Conservation (phyloP, 129 eudicot species). For the Centaurea solstitialis region DNA sequence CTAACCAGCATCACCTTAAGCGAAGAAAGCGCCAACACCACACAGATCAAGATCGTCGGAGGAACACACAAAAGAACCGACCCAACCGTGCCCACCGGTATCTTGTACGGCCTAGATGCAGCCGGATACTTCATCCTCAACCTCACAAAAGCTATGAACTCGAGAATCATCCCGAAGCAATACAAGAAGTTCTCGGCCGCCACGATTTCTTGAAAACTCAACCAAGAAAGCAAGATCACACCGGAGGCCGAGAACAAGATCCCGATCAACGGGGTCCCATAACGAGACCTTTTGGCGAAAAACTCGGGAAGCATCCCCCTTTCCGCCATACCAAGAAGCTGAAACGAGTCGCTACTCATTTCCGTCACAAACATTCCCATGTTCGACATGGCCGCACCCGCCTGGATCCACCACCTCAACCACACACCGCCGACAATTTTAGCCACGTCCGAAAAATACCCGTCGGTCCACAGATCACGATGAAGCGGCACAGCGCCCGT, state of each 20-base stretch:
- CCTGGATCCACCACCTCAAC: constrained; percentile 80
- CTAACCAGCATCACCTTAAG: constrained; percentile 67
- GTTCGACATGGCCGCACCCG: constrained; percentile 77
- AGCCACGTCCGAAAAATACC: constrained; percentile 74
- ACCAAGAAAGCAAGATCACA: constrained; percentile 70
- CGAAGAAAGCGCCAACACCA: constrained; percentile 65
- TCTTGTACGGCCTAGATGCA: constrained; percentile 68
- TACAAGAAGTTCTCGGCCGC: constrained; percentile 78
- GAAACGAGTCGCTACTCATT: constrained; percentile 83
- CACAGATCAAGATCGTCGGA: constrained; percentile 59
- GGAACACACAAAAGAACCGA: constrained; percentile 62
- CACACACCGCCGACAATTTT: constrained; percentile 65
- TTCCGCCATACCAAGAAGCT: constrained; percentile 92
- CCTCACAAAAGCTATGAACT: constrained; percentile 62
- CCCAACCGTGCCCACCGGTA: constrained; percentile 72
- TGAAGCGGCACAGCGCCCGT: constrained; percentile 67
- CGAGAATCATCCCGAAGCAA: constrained; percentile 80
- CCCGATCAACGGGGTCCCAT: constrained; percentile 72
- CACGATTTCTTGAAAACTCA: constrained; percentile 73
- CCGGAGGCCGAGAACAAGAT: constrained; percentile 78
- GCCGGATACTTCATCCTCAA: constrained; percentile 55
- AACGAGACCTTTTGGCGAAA: constrained; percentile 67
- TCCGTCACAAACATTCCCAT: constrained; percentile 93
- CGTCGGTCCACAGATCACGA: constrained; percentile 68
- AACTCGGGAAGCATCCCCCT: constrained; percentile 75